These are phyloP conservation scores for Kappamyces sp. DNA, from an alignment of 192 early-diverging fungal species.

Conservation along the genomic window DNA sequence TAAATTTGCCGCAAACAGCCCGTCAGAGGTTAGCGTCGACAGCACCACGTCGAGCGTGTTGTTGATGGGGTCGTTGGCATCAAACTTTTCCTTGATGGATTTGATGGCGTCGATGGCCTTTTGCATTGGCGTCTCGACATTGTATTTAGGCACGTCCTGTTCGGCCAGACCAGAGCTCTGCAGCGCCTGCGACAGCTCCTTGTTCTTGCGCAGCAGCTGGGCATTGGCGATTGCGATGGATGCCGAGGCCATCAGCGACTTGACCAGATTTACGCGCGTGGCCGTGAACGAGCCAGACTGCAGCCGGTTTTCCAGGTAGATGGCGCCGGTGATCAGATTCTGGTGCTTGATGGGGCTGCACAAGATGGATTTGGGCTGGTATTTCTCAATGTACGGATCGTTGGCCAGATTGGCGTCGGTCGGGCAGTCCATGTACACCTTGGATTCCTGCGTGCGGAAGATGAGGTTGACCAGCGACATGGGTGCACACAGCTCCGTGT, in stretches of 20 bases:
- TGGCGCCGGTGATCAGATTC: constrained; percentile 34
- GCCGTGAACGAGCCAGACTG: constrained; percentile 38
- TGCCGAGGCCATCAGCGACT: constrained; percentile 42
- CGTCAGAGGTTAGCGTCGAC: constrained; percentile 36
- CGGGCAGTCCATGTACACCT: constrained; percentile 33
- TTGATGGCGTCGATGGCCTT: constrained; percentile 43
- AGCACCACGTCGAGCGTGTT: constrained; percentile 44
- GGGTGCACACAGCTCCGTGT: neutral
- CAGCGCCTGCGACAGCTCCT: constrained; percentile 36
- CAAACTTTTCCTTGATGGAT: constrained; percentile 29
- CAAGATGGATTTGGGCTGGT: constrained; percentile 37
- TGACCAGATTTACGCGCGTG: constrained; percentile 37
- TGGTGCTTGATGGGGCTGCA: constrained; percentile 52
- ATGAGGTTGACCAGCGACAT: constrained; percentile 31
- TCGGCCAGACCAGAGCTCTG: constrained; percentile 21
- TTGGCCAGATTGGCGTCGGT: constrained; percentile 28
- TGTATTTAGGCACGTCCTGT: constrained; percentile 34
- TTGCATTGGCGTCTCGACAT: constrained; percentile 50
- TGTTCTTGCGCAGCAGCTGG: constrained; percentile 38
- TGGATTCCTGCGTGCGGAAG: constrained; percentile 31
- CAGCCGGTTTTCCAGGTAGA: constrained; percentile 45
- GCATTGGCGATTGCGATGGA: constrained; percentile 50
- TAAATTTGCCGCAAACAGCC: constrained; percentile 45
- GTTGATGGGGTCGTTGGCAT: constrained; percentile 30
- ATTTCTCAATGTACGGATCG: constrained; percentile 36